Evolutionary conservation across 2,329 filamentous ascomycete genomes (phyloP), one percentile per base, ranked within the genome.

Genomic region (Hymenoscyphus salicellus): DNA sequence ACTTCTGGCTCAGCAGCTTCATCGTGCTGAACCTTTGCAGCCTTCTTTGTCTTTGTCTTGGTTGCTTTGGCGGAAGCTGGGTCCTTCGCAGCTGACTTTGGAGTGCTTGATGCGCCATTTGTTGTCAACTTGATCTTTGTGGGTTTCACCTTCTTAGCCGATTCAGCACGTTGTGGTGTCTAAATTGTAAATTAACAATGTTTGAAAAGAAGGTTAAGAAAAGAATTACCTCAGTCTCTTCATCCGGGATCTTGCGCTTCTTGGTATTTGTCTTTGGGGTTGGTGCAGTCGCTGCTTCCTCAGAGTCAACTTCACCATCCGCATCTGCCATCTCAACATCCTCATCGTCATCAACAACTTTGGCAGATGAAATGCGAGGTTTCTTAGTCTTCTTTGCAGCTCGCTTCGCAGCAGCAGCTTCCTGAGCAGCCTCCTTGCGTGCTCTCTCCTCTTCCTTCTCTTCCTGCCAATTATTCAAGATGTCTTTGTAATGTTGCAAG

Each of bases 201-300:
- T 16, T 52, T 23, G 43, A 23, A 5, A 52, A 14, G 3, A 14
- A 14, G 7, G 20, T 14, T 23, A 2, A 6, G 2, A 26, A n/a
- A 10, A n/a, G 52, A 72, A 82, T 78, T 75, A 88, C 87, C 79
- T 89, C 89, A 28, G 82, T 83, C n/a, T 87, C 87, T 63, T 96
- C 92, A 16, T 87, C 90, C 74, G 92, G 33, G 36, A 46, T 89
- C 85, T 96, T 96, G 72, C 93, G 89, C 84, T 97, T 97, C 85
- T 90, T 91, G 7, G 79, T 79, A 59, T 79, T 79, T 6, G 83
- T 75, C 74, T 83, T 83, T 76, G 84, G 84, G 65, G 79, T 77
- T 71, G 79, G 77, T 58, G 72, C 30, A 77, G 74, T 38, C 16
- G 80, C 81, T 30, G 80, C 80, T 70, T 69, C 79, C 75, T 79